These are phyloP conservation scores for Geotrichum candidum DNA, from an alignment of 1,139 yeast species.

Conservation along the genomic window DNA sequence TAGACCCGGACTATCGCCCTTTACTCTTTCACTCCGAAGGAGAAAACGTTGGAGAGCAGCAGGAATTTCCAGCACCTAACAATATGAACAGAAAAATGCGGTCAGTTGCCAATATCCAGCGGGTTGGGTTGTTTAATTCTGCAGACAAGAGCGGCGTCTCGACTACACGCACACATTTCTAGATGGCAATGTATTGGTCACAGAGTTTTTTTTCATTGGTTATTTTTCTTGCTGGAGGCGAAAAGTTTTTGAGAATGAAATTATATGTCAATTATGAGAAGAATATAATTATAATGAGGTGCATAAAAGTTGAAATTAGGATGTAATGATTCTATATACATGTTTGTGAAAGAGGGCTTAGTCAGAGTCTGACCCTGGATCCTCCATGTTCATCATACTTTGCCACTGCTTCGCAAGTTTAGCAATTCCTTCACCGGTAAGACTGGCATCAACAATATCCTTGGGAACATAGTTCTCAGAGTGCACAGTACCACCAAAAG, in stretches of 20 bases:
- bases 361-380: slow-evolving; percentile 14
- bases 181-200: not conserved
- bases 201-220: not conserved
- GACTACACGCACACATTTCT: not conserved
- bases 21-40: slow-evolving; percentile 40
- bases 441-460: slow-evolving; percentile 80
- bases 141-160: slow-evolving; percentile 5
- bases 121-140: slow-evolving; percentile 26
- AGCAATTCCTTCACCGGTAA: slow-evolving; percentile 40
- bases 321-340: not conserved
- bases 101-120: slow-evolving; percentile 34
- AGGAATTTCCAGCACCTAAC: slow-evolving; percentile 37
- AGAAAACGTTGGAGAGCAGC: slow-evolving; percentile 36
- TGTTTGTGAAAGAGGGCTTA: not conserved
- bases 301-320: not conserved
- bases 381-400: slow-evolving; percentile 19
- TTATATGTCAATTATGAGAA: not conserved
- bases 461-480: slow-evolving; percentile 87
- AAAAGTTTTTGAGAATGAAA: not conserved
- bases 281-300: not conserved
- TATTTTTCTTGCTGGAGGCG: not conserved
- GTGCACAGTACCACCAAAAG: slow-evolving; percentile 75
- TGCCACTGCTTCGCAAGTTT: slow-evolving; percentile 30
- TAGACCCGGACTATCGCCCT: slow-evolving; percentile 41
- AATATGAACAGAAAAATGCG: slow-evolving; percentile 35